Percentiles rank a stretch among this genome's conserved stretches.
These are phyloP conservation scores for Trichoderma sp. DNA, from an alignment of 2,329 filamentous ascomycete genomes.

Conservation along the genomic window DNA sequence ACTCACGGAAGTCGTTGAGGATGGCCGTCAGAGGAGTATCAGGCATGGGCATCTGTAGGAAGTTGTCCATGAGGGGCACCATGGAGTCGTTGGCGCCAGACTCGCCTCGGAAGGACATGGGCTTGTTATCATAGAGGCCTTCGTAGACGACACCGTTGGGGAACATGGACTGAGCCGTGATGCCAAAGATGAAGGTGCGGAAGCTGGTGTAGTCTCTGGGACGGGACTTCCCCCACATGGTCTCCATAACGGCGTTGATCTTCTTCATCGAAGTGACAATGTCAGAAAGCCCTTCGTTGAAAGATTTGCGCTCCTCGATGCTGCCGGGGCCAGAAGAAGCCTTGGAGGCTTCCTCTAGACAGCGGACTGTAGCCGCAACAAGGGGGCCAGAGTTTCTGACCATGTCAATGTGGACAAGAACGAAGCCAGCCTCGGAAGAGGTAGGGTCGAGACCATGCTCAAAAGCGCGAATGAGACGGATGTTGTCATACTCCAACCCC, in stretches of 20 bases:
- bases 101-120: constrained; percentile 83
- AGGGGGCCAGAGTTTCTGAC: constrained; percentile 80
- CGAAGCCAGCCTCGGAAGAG: constrained; percentile 91
- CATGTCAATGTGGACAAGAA: constrained; percentile 96
- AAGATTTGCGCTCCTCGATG: constrained; percentile 46
- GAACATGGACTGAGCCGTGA: constrained; percentile 92
- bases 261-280: constrained; percentile 59
- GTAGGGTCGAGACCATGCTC: constrained; percentile 82
- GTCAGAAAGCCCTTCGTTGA: constrained; percentile 63
- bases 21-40: constrained; percentile 85
- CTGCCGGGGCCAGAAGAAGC: constrained; percentile 30
- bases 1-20: constrained; percentile 82
- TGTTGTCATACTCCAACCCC: constrained; percentile 62
- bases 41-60: constrained; percentile 84
- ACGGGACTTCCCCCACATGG: constrained; percentile 88
- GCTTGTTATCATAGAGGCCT: constrained; percentile 68
- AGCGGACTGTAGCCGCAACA: constrained; percentile 67
- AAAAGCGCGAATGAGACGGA: constrained; percentile 86
- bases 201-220: constrained; percentile 83
- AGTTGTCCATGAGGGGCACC: constrained; percentile 84
- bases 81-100: constrained; percentile 94
- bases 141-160: constrained; percentile 88
- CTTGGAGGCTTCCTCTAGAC: constrained; percentile 54
- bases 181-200: constrained; percentile 96
- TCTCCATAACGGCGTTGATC: constrained; percentile 80